Percentiles rank a stretch among this genome's conserved stretches.
These are phyloP conservation scores for Puya raimondii DNA, from an alignment of 176 grass and related monocot species.

Conservation along the genomic window DNA sequence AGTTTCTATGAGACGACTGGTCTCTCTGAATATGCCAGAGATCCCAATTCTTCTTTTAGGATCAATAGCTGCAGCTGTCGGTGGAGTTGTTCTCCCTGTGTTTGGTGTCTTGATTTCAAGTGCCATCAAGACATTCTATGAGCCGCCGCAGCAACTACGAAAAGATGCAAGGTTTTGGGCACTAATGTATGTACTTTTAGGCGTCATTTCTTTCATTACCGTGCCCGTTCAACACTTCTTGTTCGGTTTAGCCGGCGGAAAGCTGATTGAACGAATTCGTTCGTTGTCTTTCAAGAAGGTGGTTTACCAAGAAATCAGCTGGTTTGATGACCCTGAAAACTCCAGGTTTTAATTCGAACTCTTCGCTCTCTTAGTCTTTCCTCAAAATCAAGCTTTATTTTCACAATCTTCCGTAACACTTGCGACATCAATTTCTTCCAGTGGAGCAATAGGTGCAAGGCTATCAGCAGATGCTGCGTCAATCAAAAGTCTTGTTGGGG, in stretches of 20 bases:
- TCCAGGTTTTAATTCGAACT: conserved; percentile 27
- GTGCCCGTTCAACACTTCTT: conserved; percentile 41
- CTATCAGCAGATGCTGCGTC: conserved; percentile 59
- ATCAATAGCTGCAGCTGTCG: conserved; percentile 32
- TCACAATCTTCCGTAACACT: neutral
- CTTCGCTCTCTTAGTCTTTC: neutral
- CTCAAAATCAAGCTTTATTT: neutral
- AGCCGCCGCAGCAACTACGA: conserved; percentile 18
- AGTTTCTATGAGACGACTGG: conserved; percentile 20
- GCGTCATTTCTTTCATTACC: conserved; percentile 16
- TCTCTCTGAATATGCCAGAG: conserved; percentile 36
- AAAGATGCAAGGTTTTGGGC: conserved; percentile 39
- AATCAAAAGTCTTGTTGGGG: conserved; percentile 50
- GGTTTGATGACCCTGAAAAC: conserved; percentile 56
- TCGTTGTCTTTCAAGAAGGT: conserved; percentile 35
- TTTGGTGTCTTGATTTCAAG: conserved; percentile 30
- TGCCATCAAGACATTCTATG: conserved; percentile 36
- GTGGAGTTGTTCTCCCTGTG: conserved; percentile 29
- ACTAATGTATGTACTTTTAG: conserved; percentile 27
- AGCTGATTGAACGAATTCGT: conserved; percentile 45
- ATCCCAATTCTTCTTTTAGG: conserved; percentile 26
- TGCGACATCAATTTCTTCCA: conserved; percentile 9
- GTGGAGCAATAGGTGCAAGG: conserved; percentile 56
- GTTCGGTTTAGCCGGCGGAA: conserved; percentile 55
- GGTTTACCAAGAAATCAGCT: conserved; percentile 55